Evolutionary conservation across 2,329 filamentous ascomycete species (phyloP).

Genomic region (Pseudofabraea citricarpa): DNA sequence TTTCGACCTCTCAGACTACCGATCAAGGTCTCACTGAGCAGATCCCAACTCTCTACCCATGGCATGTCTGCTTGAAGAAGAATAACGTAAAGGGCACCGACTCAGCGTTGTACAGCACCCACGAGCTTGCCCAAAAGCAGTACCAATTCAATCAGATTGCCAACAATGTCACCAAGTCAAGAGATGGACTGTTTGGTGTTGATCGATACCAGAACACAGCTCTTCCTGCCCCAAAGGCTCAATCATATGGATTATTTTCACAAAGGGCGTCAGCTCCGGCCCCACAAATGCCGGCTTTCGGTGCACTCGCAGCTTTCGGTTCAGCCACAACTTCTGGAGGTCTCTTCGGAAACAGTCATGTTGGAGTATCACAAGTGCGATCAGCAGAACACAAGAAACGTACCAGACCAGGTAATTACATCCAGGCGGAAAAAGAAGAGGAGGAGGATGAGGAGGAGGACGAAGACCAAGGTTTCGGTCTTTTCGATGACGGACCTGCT

Average conservation of each 20-base stretch:
- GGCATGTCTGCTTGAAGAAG: constrained; percentile 39
- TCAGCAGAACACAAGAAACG: no score
- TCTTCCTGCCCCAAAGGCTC: no score
- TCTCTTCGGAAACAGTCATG: no score
- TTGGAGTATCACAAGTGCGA: no score
- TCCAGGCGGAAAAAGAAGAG: no score
- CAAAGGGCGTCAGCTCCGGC: no score
- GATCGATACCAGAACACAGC: background rate
- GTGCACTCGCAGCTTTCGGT: no score
- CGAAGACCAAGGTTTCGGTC: constrained; percentile 9
- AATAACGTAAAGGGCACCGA: constrained; percentile 5
- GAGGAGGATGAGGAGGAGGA: no score
- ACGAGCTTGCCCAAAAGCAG: constrained; percentile 29
- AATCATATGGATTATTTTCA: no score
- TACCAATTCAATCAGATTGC: constrained; percentile 19
- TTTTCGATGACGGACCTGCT: constrained; percentile 7
- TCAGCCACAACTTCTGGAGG: no score
- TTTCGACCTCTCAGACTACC: constrained; percentile 45
- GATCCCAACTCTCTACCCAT: constrained; percentile 40
- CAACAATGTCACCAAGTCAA: background rate
- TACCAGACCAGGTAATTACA: no score
- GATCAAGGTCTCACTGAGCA: constrained; percentile 43
- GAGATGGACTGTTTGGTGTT: background rate
- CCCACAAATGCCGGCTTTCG: no score
- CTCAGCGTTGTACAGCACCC: constrained; percentile 16